Base-by-base conservation (phyloP, 2,329 filamentous ascomycete genomes). In the Clarireedia homoeocarpa region DNA sequence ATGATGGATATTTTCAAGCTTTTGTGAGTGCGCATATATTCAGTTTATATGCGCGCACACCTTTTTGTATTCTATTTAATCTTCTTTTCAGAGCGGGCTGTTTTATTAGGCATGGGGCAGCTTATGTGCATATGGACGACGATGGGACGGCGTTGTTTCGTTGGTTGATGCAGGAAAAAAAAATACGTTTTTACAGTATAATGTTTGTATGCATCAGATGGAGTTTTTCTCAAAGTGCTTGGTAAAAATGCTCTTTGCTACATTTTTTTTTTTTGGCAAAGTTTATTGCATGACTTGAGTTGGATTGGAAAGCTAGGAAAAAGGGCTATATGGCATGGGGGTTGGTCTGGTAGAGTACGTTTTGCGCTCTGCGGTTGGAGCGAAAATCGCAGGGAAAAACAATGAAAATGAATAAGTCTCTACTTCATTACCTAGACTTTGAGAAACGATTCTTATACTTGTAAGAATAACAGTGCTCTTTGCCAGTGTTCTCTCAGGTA, bases 71-170 rank as follows among this genome's bases (percentile, higher is more conserved):
- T 55, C 14, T 58, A 56, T 51, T 51, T 27, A 48, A 48, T 27
- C 20, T 38, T 46, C 46, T n/a, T 38, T 51, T 55, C 26, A 44
- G 40, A 10, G n/a, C 27, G 17, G 39, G 30, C 48, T 60, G 55
- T 60, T 56, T 49, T 56, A 51, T 49, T 59, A 58, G 55, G 50
- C 20, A 14, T 15, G 52, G 63, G 51, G 56, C 40, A 49, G 40
- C 54, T 42, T 51, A 61, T 54, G 52, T 62, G 59, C 59, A 63
- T 40, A 65, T 57, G 59, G 62, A 24, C 46, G 53, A 50, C 24
- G 51, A 47, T 39, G 48, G 40, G 30, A 49, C 15, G 42, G 27
- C 7, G 23, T 23, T 15, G 27, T 24, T 17, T 42, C 9, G 14
- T 36, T 54, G 30, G 40, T 36, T n/a, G 46, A 39, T 44, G 34